These are phyloP conservation scores for Noccaea bulbosa DNA, from an alignment of 345 rosid genomes.

Conservation along the genomic window DNA sequence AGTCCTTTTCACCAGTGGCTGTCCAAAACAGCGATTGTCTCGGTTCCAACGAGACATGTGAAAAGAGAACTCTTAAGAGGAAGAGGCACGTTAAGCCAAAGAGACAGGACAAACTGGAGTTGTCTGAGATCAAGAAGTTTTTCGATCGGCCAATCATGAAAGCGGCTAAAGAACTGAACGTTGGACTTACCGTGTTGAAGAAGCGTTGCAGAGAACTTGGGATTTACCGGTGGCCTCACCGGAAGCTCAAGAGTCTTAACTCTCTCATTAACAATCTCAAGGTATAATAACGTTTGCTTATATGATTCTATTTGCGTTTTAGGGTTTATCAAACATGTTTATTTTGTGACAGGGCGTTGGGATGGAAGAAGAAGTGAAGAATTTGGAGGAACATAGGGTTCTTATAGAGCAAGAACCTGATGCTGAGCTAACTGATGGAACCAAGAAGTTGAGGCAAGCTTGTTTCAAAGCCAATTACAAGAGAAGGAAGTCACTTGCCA, in stretches of 20 bases:
- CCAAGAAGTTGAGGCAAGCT: constrained; percentile 65
- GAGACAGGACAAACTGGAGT: constrained; percentile 41
- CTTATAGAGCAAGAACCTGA: constrained; percentile 53
- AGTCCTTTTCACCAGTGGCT: background rate
- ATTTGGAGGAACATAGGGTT: constrained; percentile 55
- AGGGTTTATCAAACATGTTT: background rate
- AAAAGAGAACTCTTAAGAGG: constrained; percentile 12
- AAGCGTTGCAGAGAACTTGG: constrained; percentile 77
- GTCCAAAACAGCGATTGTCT: background rate
- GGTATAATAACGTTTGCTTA: constrained; percentile 44
- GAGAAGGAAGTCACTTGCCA: constrained; percentile 47
- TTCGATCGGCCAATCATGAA: constrained; percentile 63
- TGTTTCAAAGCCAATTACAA: constrained; percentile 72
- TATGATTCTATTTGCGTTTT: background rate
- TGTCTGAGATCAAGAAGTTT: constrained; percentile 56
- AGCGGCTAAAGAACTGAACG: constrained; percentile 73
- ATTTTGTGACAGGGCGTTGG: constrained; percentile 51
- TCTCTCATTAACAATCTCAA: constrained; percentile 66
- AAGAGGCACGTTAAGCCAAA: constrained; percentile 27
- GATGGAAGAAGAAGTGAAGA: constrained; percentile 46
- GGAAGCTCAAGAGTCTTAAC: constrained; percentile 76
- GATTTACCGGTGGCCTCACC: constrained; percentile 78
- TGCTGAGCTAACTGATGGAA: constrained; percentile 51
- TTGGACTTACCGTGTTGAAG: constrained; percentile 73
- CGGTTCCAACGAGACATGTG: background rate